phyloP scores from a whole-genome alignment of 2,329 filamentous ascomycete genomes.

The Scytalidium sp. region DNA sequence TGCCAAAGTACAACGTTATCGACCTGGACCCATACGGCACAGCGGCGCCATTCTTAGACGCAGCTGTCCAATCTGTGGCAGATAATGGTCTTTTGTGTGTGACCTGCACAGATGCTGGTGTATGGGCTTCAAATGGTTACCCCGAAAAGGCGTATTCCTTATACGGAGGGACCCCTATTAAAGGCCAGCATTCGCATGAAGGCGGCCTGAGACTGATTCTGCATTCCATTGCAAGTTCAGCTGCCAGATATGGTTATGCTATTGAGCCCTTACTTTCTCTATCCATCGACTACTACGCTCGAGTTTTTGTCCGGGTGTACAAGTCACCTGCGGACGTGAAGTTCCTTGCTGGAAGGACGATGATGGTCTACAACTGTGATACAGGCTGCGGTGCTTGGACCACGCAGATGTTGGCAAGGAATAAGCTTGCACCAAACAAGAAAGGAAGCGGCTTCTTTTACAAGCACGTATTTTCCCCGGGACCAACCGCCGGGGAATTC shows the following conservation, averaged over 20 bases:
- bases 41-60: conserved; percentile 87
- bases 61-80: conserved; percentile 78
- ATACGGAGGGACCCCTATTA: conserved; percentile 88
- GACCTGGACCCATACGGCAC: conserved; percentile 96
- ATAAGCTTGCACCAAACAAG: conserved; percentile 65
- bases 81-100: conserved; percentile 88
- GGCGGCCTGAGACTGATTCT: conserved; percentile 84
- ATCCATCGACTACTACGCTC: conserved; percentile 92
- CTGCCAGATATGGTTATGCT: conserved; percentile 79
- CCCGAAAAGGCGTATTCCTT: conserved; percentile 89
- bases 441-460: conserved; percentile 68
- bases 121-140: conserved; percentile 93
- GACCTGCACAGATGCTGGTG: conserved; percentile 92
- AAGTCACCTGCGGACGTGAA: conserved; percentile 85
- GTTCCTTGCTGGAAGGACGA: conserved; percentile 84
- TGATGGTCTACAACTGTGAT: conserved; percentile 91
- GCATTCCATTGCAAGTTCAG: conserved; percentile 75
- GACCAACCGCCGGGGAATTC: conserved; percentile 59
- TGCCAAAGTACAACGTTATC: conserved; percentile 82
- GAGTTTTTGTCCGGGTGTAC: conserved; percentile 80
- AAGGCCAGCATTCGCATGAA: conserved; percentile 84
- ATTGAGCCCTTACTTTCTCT: conserved; percentile 90
- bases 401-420: conserved; percentile 73
- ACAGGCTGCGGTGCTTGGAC: conserved; percentile 88
- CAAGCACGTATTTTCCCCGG: conserved; percentile 75